phyloP scores from a whole-genome alignment of 768 basidiomycete species.

The Rhodotorula graminis region DNA sequence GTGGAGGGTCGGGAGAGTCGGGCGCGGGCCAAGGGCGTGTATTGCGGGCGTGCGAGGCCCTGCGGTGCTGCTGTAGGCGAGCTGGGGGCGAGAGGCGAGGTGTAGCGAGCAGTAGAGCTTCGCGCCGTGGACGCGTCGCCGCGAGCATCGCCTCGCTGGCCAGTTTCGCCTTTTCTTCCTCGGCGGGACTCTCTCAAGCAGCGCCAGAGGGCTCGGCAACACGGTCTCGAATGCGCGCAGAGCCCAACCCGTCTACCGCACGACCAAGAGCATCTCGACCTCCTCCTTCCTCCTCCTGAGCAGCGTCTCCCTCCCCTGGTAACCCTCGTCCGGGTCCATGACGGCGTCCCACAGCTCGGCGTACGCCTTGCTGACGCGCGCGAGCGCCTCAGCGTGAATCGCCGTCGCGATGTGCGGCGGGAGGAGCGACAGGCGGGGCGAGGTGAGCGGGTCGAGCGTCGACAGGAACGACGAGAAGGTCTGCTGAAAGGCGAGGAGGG shows the following conservation, averaged over 20 bases:
- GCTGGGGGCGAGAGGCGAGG: not conserved
- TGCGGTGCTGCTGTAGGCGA: not conserved
- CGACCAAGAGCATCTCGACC: conserved; percentile 38
- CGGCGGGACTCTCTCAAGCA: no score
- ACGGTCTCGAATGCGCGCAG: not conserved
- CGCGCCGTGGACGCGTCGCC: not conserved
- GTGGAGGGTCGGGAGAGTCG: not conserved
- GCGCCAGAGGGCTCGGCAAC: not conserved
- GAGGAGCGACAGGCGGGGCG: conserved; percentile 71
- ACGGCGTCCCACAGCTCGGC: conserved; percentile 69
- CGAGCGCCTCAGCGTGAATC: conserved; percentile 73
- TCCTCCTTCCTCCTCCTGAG: conserved; percentile 41
- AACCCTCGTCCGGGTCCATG: conserved; percentile 66
- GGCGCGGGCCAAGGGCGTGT: not conserved
- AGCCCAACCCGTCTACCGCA: conserved; percentile 1
- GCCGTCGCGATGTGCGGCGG: conserved; percentile 61
- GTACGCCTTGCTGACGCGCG: conserved; percentile 66
- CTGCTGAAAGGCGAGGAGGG: conserved; percentile 59
- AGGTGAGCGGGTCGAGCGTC: conserved; percentile 65
- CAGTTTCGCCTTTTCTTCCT: not conserved
- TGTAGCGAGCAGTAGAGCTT: not conserved
- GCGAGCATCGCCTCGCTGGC: no score
- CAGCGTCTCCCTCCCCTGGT: conserved; percentile 56
- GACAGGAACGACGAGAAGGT: conserved; percentile 82
- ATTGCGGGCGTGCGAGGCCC: no score